These are phyloP conservation scores for Diddensiella caesifluorescens DNA, from an alignment of 805 yeast species.

Conservation along the genomic window DNA sequence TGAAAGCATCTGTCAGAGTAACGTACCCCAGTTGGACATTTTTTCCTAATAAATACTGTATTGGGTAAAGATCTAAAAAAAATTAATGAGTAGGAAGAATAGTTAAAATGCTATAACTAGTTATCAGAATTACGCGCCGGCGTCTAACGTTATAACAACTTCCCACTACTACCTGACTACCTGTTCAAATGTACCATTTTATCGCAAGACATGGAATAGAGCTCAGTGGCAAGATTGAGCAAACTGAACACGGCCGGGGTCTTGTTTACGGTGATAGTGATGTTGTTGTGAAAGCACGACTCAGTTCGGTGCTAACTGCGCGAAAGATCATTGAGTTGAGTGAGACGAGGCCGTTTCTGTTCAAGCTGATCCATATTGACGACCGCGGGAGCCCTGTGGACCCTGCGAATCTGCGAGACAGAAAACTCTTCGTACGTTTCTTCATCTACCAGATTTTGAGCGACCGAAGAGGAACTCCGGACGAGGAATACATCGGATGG, in stretches of 20 bases:
- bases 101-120: too few species aligned
- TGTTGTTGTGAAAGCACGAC: conserved; percentile 12
- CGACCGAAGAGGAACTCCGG: conserved; percentile 18
- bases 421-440: conserved; percentile 16
- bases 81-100: too few species aligned
- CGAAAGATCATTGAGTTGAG: conserved; percentile 6
- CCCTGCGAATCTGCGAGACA: conserved; percentile 9
- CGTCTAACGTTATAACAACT: too few species aligned
- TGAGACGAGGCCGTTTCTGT: conserved; percentile 7
- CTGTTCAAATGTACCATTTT: not conserved
- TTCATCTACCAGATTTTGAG: conserved; percentile 17
- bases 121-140: too few species aligned
- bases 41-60: conserved; percentile 1
- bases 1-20: not conserved
- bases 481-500: conserved; percentile 20
- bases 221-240: conserved; percentile 3
- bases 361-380: conserved; percentile 6
- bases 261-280: conserved; percentile 3
- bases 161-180: too few species aligned
- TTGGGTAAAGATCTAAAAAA: too few species aligned
- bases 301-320: conserved; percentile 12
- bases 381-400: conserved; percentile 9
- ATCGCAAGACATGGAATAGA: not conserved
- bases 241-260: conserved; percentile 15
- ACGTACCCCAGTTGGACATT: conserved; percentile 24